phyloP scores from a whole-genome alignment of 768 basidiomycete genomes.

The Suillus occidentalis region DNA sequence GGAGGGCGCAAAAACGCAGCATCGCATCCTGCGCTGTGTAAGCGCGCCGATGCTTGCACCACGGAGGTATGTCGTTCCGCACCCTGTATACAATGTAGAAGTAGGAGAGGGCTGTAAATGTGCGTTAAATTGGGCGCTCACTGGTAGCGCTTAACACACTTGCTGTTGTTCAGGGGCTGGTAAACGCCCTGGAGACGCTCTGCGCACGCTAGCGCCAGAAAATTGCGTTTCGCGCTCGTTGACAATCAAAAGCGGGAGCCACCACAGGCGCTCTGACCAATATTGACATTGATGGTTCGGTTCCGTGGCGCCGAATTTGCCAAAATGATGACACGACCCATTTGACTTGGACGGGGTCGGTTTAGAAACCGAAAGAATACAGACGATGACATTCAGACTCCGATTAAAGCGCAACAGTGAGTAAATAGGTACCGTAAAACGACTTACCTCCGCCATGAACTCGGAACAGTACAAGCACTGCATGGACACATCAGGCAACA shows the following conservation, averaged over 20 bases:
- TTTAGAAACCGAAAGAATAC: conserved; percentile 64
- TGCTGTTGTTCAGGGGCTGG: conserved; percentile 49
- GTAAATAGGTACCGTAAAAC: not conserved
- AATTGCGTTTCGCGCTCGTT: conserved; percentile 43
- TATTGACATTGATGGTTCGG: too few species aligned
- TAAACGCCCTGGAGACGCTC: conserved; percentile 56
- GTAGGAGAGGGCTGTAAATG: conserved; percentile 47
- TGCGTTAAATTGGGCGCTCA: not conserved
- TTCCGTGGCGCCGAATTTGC: conserved; percentile 24
- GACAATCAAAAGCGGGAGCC: conserved; percentile 52
- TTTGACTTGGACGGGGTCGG: conserved; percentile 38
- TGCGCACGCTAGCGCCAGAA: conserved; percentile 55
- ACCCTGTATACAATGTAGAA: conserved; percentile 51
- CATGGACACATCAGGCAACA: not conserved
- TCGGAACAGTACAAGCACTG: conserved; percentile 37
- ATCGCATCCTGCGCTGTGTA: conserved; percentile 60
- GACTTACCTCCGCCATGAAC: conserved; percentile 35
- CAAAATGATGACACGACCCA: conserved; percentile 41
- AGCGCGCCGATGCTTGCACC: conserved; percentile 50
- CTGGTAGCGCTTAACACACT: conserved; percentile 33
- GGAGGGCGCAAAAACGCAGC: conserved; percentile 26
- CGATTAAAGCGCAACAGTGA: not conserved
- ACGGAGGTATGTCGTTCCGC: conserved; percentile 47
- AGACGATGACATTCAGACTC: conserved; percentile 57
- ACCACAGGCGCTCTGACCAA: conserved; percentile 61